These are phyloP conservation scores for Malus sylvestris DNA, from an alignment of 306 rosid species.

Conservation along the genomic window DNA sequence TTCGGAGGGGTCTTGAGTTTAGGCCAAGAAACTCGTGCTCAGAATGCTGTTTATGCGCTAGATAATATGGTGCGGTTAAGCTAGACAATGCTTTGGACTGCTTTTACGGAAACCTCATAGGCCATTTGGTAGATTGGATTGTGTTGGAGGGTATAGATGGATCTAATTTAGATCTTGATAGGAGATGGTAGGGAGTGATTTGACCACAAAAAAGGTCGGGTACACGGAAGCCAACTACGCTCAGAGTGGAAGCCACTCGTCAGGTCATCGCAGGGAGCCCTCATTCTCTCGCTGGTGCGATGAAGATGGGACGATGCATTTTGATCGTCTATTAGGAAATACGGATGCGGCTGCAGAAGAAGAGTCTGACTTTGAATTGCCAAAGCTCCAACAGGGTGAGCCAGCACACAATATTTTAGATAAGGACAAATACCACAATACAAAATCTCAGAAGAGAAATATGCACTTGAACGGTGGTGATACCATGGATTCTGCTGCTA, in stretches of 20 bases:
- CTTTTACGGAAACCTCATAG: constrained; percentile 17
- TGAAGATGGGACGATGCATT: constrained; percentile 39
- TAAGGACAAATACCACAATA: constrained; percentile 22
- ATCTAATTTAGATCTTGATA: constrained; percentile 21
- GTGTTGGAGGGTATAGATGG: constrained; percentile 26
- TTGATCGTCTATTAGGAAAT: constrained; percentile 31
- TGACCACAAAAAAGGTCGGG: constrained; percentile 33
- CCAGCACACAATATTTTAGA: constrained; percentile 27
- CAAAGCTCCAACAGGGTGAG: constrained; percentile 39
- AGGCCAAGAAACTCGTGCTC: constrained; percentile 11
- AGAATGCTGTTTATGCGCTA: neutral
- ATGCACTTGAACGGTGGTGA: constrained; percentile 39
- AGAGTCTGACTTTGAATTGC: constrained; percentile 55
- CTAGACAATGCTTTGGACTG: constrained; percentile 13
- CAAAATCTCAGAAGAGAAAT: constrained; percentile 35
- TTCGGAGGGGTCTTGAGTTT: constrained; percentile 5
- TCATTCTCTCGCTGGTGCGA: constrained; percentile 72
- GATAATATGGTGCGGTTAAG: constrained; percentile 14
- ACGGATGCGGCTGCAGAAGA: constrained; percentile 37
- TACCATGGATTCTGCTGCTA: constrained; percentile 42
- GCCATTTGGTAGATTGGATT: constrained; percentile 18
- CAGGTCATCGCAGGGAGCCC: constrained; percentile 47
- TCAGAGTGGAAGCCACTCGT: constrained; percentile 30
- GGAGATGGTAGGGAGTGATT: constrained; percentile 59
- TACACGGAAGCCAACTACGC: constrained; percentile 15